Percentiles rank a stretch among this genome's conserved stretches.
These are phyloP conservation scores for Cryptosporidium parvum DNA, from an alignment of 169 alveolate species.

Conservation along the genomic window DNA sequence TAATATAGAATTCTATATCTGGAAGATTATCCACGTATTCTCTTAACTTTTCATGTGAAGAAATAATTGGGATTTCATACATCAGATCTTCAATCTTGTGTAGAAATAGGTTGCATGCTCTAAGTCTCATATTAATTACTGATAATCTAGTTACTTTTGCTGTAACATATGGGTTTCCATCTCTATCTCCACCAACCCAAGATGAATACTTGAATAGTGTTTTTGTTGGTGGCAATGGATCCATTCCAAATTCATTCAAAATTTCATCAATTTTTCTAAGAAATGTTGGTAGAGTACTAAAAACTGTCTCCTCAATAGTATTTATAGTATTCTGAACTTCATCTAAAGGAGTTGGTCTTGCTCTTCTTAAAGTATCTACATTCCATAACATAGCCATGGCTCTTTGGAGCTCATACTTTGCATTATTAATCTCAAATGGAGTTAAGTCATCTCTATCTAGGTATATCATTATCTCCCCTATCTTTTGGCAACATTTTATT, in stretches of 20 bases:
- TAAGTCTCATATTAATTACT: conserved; percentile 79
- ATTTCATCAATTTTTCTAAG: conserved; percentile 81
- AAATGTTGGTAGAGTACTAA: conserved; percentile 80
- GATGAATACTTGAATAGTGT: conserved; percentile 82
- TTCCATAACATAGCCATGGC: conserved; percentile 82
- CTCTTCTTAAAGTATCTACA: conserved; percentile 83
- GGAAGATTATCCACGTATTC: conserved; percentile 46
- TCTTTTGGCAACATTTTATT: conserved; percentile 78
- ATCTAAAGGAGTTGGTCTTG: conserved; percentile 85
- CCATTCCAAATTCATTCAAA: conserved; percentile 79
- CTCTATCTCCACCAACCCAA: conserved; percentile 91
- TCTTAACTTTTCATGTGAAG: conserved; percentile 43
- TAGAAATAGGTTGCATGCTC: conserved; percentile 79
- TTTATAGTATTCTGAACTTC: conserved; percentile 78
- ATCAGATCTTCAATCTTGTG: conserved; percentile 63
- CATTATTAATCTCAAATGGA: conserved; percentile 79
- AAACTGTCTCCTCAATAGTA: conserved; percentile 81
- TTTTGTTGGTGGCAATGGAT: conserved; percentile 81
- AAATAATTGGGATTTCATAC: conserved; percentile 73
- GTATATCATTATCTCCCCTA: conserved; percentile 81
- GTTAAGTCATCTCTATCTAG: conserved; percentile 80
- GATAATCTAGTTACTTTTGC: conserved; percentile 84
- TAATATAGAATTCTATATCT: conserved; percentile 64
- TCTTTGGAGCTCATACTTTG: conserved; percentile 79
- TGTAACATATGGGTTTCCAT: conserved; percentile 89